These are phyloP conservation scores for Boletus barrowsii DNA, from an alignment of 768 basidiomycete species.

Conservation along the genomic window DNA sequence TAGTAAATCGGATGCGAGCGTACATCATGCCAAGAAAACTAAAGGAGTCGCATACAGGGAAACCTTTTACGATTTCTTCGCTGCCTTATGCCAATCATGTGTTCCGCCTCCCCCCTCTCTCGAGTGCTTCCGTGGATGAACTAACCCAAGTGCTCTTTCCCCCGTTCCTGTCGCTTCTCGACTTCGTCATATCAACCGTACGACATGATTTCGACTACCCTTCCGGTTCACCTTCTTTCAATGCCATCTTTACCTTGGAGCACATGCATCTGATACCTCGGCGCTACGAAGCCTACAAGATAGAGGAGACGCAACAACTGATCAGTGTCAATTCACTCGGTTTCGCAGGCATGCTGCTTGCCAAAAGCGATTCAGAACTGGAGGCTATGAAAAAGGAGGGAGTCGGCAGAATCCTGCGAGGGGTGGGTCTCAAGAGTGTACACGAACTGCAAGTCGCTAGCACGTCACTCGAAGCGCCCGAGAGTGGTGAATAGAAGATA, in stretches of 20 bases:
- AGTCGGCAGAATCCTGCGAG: constrained; percentile 57
- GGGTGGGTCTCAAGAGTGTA: constrained; percentile 63
- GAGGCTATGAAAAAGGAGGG: constrained; percentile 64
- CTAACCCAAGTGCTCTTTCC: constrained; percentile 52
- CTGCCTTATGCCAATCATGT: constrained; percentile 84
- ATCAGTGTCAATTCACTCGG: constrained; percentile 84
- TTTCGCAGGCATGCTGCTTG: constrained; percentile 86
- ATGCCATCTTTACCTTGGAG: constrained; percentile 74
- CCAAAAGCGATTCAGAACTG: constrained; percentile 77
- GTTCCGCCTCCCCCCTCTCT: constrained; percentile 43
- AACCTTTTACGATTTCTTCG: constrained; percentile 63
- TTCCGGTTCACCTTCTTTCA: constrained; percentile 70
- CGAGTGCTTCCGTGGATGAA: constrained; percentile 30
- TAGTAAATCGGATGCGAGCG: not conserved
- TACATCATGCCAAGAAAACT: not conserved
- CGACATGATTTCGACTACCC: constrained; percentile 66
- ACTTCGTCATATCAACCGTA: constrained; percentile 70
- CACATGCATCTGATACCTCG: constrained; percentile 89
- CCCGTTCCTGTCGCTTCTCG: constrained; percentile 71
- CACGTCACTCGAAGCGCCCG: constrained; percentile 36
- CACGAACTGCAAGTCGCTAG: constrained; percentile 64
- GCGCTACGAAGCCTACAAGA: constrained; percentile 52
- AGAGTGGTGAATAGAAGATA: constrained; percentile 1
- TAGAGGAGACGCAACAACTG: constrained; percentile 50
- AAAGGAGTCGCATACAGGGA: constrained; percentile 41